Evolutionary conservation across 495 filamentous ascomycete genomes (phyloP).

Genomic region (Penicillium coprophilum): DNA sequence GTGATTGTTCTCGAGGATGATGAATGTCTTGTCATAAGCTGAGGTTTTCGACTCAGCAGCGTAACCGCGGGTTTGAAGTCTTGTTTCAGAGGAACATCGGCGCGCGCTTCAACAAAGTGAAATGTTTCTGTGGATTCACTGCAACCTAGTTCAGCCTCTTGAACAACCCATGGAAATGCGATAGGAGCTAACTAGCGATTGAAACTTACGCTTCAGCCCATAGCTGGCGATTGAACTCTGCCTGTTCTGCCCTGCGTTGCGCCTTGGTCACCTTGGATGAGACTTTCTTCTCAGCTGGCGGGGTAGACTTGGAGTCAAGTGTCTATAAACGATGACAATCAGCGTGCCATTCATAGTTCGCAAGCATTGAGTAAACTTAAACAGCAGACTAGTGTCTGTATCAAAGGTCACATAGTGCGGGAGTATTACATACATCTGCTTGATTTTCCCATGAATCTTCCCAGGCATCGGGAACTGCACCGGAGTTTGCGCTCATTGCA

Average conservation of each 20-base stretch:
- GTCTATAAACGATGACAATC: conserved; percentile 31
- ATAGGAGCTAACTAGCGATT: neutral
- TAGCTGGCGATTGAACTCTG: conserved; percentile 75
- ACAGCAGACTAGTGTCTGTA: neutral
- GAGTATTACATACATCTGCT: conserved; percentile 60
- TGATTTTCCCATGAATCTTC: conserved; percentile 85
- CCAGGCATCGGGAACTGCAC: conserved; percentile 72
- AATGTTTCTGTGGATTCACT: conserved; percentile 64
- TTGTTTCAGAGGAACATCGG: conserved; percentile 67
- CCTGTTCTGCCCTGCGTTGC: conserved; percentile 76
- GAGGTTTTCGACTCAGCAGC: conserved; percentile 78
- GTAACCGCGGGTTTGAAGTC: conserved; percentile 84
- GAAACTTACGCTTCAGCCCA: conserved; percentile 82
- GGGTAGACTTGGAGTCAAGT: conserved; percentile 37
- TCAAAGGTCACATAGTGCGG: neutral
- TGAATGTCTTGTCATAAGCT: conserved; percentile 41
- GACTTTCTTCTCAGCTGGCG: conserved; percentile 45
- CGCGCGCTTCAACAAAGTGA: conserved; percentile 68
- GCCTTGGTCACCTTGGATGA: conserved; percentile 64
- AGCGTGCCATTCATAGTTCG: conserved; percentile 8
- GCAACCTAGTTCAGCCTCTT: conserved; percentile 5
- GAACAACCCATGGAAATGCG: neutral
- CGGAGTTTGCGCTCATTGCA: conserved; percentile 54
- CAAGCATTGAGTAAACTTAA: neutral
- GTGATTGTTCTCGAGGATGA: conserved; percentile 32